Evolutionary conservation across 2,329 filamentous ascomycete genomes (phyloP), one percentile per base, ranked within the genome.

Genomic region (Colletotrichum gigasporum): DNA sequence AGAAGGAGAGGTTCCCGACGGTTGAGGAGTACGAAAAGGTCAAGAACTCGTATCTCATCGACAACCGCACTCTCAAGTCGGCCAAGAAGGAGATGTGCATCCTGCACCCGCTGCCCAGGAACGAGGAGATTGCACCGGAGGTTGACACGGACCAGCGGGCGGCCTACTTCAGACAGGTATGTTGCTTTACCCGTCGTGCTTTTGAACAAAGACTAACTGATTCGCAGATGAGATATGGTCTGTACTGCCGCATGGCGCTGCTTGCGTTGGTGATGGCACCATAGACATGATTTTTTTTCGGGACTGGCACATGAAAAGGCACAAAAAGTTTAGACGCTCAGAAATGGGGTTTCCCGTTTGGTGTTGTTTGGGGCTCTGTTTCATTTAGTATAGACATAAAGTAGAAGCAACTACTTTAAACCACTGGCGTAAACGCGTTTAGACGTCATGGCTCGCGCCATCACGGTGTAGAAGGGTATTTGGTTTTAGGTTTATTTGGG

Each of bases 151-250:
- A 99, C 82, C 93, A 96, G 76, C 85, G 96, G 71, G 96, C 96
- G 63, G 95, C 96, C 59, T 99, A 99, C 83, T 99, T 99, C 82
- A 90, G 96, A 91, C 96, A 99, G 91, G 95, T 97, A 82, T 89
- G 92, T 86, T 16, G 32, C 7, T 18, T 52, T 12, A 35, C 11
- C 35, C 30, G 41, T 51, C 12, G 4, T 18, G 7, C 4, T 12
- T 20, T 24, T 10, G 24, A 16, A 34, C 24, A 30, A 34, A 51
- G 45, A 42, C 83, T 88, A 78, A 89, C 75, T 50, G 44, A 28
- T 68, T 62, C 47, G 63, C 73, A 97, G 94, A 97, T 97, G 95
- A 89, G 91, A 81, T 97, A 98, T 81, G 96, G 96, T 72, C 87
- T 99, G 72, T 98, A 97, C 85, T 96, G 92, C 79, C 91, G 96